Evolutionary conservation across 1,284 basidiomycete genomes (phyloP), one percentile per base, ranked within the genome.

Genomic region (Veloboletus limbatus): DNA sequence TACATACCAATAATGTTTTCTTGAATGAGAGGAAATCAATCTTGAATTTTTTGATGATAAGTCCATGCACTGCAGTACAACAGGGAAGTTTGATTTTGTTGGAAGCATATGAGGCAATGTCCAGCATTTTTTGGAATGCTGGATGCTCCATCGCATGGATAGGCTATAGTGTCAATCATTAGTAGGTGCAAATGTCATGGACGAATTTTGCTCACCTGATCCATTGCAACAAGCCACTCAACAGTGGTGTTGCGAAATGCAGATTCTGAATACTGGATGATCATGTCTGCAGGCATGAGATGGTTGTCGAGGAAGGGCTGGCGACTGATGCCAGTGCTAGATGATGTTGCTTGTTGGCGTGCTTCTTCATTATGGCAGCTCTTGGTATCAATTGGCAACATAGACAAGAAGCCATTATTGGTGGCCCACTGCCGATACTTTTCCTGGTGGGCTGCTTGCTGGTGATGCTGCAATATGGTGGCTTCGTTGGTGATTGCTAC

Each of bases 41-140:
- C 21, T 48, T 48, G 32, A 40, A 48, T 35, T 40, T 40, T 2
- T 47, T 47, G 31, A 47, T 35, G 5, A 48, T 40, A 11, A 40
- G 43, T 0, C 48, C 10, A 1, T 2, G 3, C 1, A 22, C 4
- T 3, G 13, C 28, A 5, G 34, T 37, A 2, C 3, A 8, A 10
- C 34, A 2, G 2, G 46, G 34, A 0, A 49, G 0, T 14, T 49
- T 50, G 40, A 50, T 31, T 18, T 6, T 27, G 20, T 51, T 28
- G 2, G 49, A 26, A 24, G 48, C 11, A 2, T 2, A 4, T 0
- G 20, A 40, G 8, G 6, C 18, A 21, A 51, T 40, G 1, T 51
- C 3, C 0, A 51, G 8, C 8, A 51, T 2, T 28, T 1, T 8
- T 20, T 51, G 30, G 27, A 49, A 49, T 0, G 1, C 30, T n/a